These are phyloP conservation scores for Filobasidium uniguttulatum DNA, from an alignment of 1,284 basidiomycete species.

Conservation along the genomic window DNA sequence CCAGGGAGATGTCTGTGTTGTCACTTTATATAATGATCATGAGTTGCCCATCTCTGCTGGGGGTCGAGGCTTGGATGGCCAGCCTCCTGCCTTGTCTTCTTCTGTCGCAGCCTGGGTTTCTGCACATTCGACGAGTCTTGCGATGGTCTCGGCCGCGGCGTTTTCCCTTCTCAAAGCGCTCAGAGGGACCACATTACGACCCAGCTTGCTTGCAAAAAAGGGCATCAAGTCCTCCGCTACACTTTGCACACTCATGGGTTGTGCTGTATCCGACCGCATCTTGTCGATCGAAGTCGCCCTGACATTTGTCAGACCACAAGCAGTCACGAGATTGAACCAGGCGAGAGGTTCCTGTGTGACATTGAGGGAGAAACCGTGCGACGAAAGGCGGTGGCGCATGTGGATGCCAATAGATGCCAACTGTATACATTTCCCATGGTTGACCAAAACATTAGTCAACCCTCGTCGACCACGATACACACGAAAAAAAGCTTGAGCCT, in stretches of 20 bases:
- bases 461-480: background rate
- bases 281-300: conserved; percentile 41
- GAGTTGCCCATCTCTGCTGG: too few species aligned
- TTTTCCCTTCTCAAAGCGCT: background rate
- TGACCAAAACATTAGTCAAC: background rate
- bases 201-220: conserved; percentile 27
- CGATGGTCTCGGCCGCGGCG: background rate
- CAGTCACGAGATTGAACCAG: conserved; percentile 81
- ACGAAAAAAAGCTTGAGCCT: too few species aligned
- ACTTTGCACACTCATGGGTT: conserved; percentile 16
- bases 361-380: conserved; percentile 91
- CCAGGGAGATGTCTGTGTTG: too few species aligned
- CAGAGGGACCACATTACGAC: conserved; percentile 21
- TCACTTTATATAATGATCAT: too few species aligned
- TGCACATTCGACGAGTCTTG: background rate
- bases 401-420: conserved; percentile 93
- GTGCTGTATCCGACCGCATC: background rate
- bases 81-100: too few species aligned
- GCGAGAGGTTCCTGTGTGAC: conserved; percentile 59
- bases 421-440: conserved; percentile 39
- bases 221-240: conserved; percentile 24
- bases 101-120: background rate
- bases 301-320: conserved; percentile 83
- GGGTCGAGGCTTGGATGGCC: too few species aligned
- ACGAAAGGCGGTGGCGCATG: conserved; percentile 81